Evolutionary conservation across 495 filamentous ascomycete genomes (phyloP).

Genomic region (Aeminium ludgeri): DNA sequence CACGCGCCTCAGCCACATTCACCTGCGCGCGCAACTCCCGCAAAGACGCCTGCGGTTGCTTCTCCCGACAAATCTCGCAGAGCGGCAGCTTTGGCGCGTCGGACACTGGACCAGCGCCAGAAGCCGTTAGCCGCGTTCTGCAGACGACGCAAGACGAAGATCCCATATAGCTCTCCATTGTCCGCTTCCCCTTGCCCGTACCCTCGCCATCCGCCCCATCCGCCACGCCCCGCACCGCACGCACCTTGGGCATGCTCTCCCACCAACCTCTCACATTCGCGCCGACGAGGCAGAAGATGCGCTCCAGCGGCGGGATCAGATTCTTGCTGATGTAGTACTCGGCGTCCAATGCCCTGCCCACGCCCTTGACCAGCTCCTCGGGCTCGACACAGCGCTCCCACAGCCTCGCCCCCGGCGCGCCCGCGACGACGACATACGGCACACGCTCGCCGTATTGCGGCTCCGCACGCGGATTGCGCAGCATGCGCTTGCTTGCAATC

Average conservation of each 20-base stretch:
- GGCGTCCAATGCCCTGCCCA: conserved; percentile 69
- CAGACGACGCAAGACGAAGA: conserved; percentile 67
- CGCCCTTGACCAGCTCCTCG: conserved; percentile 59
- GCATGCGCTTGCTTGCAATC: conserved; percentile 70
- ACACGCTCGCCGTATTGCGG: conserved; percentile 93
- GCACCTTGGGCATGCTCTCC: conserved; percentile 88
- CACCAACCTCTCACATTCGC: conserved; percentile 87
- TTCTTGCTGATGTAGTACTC: conserved; percentile 97
- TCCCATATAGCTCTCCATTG: conserved; percentile 76
- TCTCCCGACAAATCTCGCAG: conserved; percentile 44
- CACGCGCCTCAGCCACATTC: conserved; percentile 44
- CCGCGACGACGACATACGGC: conserved; percentile 82
- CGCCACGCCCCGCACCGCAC: conserved; percentile 36
- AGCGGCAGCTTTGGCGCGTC: conserved; percentile 30
- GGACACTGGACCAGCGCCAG: not conserved
- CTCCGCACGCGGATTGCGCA: conserved; percentile 66
- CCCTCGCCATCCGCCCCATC: conserved; percentile 19
- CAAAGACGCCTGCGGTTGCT: conserved; percentile 38
- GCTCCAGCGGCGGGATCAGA: conserved; percentile 80
- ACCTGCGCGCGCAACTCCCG: conserved; percentile 43
- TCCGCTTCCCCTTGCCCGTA: conserved; percentile 29
- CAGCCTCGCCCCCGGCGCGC: conserved; percentile 68
- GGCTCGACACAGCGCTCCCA: conserved; percentile 84
- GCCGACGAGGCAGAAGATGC: conserved; percentile 93
- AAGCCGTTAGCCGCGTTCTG: conserved; percentile 36